Evolutionary conservation across 1,284 basidiomycete species (phyloP).

Genomic region (Marasmius tenuissimus): DNA sequence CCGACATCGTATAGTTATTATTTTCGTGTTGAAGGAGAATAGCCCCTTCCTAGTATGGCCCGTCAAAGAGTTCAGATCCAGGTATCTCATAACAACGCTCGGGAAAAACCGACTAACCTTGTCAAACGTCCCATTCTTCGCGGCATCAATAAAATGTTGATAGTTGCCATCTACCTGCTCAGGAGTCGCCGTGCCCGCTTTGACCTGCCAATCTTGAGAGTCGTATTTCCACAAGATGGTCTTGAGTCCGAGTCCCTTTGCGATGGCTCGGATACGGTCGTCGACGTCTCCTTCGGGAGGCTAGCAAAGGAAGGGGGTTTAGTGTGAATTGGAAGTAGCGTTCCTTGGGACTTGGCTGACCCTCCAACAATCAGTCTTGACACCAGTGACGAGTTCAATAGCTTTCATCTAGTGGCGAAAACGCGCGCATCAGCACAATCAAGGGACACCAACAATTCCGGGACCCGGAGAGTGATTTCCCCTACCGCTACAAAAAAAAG

Average conservation of each 20-base stretch:
- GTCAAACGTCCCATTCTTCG: conserved; percentile 38
- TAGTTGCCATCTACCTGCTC: conserved; percentile 44
- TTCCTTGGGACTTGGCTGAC: conserved; percentile 24
- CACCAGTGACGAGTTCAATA: conserved; percentile 52
- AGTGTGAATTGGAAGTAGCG: neutral
- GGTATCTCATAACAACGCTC: neutral
- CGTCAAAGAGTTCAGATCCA: too few relatives aligned
- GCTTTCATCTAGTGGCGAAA: conserved; percentile 38
- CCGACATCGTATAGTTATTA: neutral
- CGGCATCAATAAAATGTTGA: conserved; percentile 33
- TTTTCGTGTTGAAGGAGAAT: conserved; percentile 40
- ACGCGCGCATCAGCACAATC: neutral
- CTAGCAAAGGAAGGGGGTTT: conserved; percentile 17
- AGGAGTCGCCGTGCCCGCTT: conserved; percentile 39
- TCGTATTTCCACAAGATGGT: conserved; percentile 71
- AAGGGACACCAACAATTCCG: too few relatives aligned
- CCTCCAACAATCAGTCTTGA: conserved; percentile 72
- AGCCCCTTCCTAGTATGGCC: conserved; percentile 34
- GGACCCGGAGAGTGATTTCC: too few relatives aligned
- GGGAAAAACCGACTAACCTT: conserved; percentile 24
- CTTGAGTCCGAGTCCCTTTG: conserved; percentile 54
- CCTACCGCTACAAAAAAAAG: neutral
- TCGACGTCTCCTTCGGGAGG: conserved; percentile 67
- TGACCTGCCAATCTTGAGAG: conserved; percentile 67
- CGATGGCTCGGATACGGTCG: conserved; percentile 72